Conservation (phyloP, 2,329 filamentous ascomycete species). For the Nothophoma quercina region DNA sequence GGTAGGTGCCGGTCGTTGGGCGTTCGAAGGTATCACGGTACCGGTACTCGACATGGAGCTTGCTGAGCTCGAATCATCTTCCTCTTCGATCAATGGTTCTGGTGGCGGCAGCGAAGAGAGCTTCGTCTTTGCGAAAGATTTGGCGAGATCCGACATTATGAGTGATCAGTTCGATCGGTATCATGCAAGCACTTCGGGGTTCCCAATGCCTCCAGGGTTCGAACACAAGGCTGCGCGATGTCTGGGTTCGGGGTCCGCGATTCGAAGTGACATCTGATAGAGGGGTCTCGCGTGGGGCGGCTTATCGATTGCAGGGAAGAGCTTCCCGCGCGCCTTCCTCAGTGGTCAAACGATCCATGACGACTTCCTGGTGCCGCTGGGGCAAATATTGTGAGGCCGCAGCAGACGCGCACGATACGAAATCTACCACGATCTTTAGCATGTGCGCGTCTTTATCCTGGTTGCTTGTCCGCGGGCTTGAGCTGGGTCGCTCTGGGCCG, state of each 20-base stretch:
- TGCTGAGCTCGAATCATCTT: constrained; percentile 61
- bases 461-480: neutral
- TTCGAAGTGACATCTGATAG: constrained; percentile 16
- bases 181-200: too few species aligned
- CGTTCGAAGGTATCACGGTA: constrained; percentile 83
- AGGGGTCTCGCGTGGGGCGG: constrained; percentile 14
- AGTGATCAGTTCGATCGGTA: too few species aligned
- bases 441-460: neutral
- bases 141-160: constrained; percentile 81
- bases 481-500: constrained; percentile 8
- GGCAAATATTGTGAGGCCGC: neutral
- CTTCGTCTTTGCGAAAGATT: constrained; percentile 79
- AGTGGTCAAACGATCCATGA: constrained; percentile 10
- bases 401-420: neutral
- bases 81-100: constrained; percentile 58
- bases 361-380: neutral
- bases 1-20: constrained; percentile 66
- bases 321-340: constrained; percentile 11
- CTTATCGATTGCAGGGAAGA: constrained; percentile 22
- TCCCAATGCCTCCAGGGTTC: neutral
- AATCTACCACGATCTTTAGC: neutral
- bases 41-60: constrained; percentile 93
- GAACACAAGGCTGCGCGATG: constrained; percentile 1
- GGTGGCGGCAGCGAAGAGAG: constrained; percentile 67
- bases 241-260: neutral